phyloP scores from a whole-genome alignment of 2,329 filamentous ascomycete species.

The Paraphaeosphaeria sporulosa region DNA sequence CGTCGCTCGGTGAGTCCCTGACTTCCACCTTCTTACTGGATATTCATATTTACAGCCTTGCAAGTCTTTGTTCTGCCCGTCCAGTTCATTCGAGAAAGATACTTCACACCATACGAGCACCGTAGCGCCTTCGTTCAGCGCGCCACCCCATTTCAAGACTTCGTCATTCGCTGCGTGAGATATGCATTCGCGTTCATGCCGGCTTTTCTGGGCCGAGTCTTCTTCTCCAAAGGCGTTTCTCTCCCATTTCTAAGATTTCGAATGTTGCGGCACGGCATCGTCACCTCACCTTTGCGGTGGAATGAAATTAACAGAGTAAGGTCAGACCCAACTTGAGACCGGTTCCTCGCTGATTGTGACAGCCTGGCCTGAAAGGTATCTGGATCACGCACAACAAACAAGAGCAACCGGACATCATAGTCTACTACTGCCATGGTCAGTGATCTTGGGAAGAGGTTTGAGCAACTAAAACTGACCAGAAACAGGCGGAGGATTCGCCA shows the following conservation, averaged over 20 bases:
- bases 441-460: too few relatives aligned
- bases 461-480: conserved; percentile 24
- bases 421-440: conserved; percentile 81
- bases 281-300: conserved; percentile 70
- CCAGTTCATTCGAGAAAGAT: conserved; percentile 66
- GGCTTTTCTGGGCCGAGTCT: conserved; percentile 72
- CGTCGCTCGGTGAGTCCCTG: conserved; percentile 69
- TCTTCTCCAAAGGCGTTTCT: conserved; percentile 77
- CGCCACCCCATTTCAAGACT: conserved; percentile 77
- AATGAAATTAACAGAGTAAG: conserved; percentile 63
- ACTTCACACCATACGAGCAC: conserved; percentile 54
- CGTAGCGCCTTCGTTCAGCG: conserved; percentile 71
- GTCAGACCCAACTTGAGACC: conserved; percentile 8
- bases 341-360: conserved; percentile 12
- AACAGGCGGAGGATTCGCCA: conserved; percentile 78
- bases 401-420: conserved; percentile 73
- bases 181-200: conserved; percentile 79
- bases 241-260: conserved; percentile 78
- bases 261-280: conserved; percentile 74
- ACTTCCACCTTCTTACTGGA: neutral
- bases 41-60: conserved; percentile 40
- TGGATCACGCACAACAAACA: conserved; percentile 72
- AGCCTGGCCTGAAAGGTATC: conserved; percentile 67
- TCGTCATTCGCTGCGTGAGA: conserved; percentile 78
- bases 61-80: conserved; percentile 67